Conservation (phyloP, 805 yeast species). For the Myxozyma neglecta region DNA sequence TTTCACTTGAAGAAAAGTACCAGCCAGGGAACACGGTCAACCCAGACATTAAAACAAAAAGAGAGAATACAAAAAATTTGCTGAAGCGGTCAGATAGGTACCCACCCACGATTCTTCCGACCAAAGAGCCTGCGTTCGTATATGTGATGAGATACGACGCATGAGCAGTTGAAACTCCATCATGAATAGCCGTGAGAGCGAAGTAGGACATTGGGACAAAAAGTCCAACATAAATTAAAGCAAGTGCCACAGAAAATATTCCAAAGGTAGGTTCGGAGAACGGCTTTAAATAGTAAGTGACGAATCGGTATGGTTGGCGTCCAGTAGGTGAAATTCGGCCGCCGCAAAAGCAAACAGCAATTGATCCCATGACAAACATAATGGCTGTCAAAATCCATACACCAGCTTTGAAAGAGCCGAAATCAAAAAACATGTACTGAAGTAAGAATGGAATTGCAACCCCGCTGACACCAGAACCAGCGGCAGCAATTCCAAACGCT, state of each 20-base stretch:
- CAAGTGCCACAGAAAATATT: slow-evolving; percentile 32
- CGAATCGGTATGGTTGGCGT: slow-evolving; percentile 15
- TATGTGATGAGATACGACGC: slow-evolving; percentile 39
- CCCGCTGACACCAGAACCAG: slow-evolving; percentile 57
- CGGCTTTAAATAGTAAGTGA: slow-evolving; percentile 31
- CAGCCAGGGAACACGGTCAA: slow-evolving; percentile 36
- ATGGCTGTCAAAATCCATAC: slow-evolving; percentile 51
- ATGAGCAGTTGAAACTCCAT: slow-evolving; percentile 30
- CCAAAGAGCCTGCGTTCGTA: slow-evolving; percentile 42
- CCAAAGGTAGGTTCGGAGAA: slow-evolving; percentile 37
- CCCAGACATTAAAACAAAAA: slow-evolving; percentile 35
- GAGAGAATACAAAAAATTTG: slow-evolving; percentile 42
- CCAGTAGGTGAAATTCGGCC: slow-evolving; percentile 34
- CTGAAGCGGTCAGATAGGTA: slow-evolving; percentile 50
- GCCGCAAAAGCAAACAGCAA: slow-evolving; percentile 33
- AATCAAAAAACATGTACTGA: slow-evolving; percentile 38
- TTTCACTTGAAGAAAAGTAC: slow-evolving; percentile 7
- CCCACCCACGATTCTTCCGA: slow-evolving; percentile 55
- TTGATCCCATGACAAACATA: slow-evolving; percentile 37
- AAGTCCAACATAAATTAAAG: slow-evolving; percentile 37
- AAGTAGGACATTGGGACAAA: slow-evolving; percentile 40
- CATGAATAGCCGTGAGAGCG: slow-evolving; percentile 35
- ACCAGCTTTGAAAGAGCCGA: slow-evolving; percentile 52
- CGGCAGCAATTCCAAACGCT: slow-evolving; percentile 50
- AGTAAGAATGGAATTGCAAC: slow-evolving; percentile 46